A percentile compares a stretch with the other conserved stretches of the same genome.
Evolutionary conservation across 2,329 filamentous ascomycete genomes (phyloP).

Genomic region (Alternaria burnsii): DNA sequence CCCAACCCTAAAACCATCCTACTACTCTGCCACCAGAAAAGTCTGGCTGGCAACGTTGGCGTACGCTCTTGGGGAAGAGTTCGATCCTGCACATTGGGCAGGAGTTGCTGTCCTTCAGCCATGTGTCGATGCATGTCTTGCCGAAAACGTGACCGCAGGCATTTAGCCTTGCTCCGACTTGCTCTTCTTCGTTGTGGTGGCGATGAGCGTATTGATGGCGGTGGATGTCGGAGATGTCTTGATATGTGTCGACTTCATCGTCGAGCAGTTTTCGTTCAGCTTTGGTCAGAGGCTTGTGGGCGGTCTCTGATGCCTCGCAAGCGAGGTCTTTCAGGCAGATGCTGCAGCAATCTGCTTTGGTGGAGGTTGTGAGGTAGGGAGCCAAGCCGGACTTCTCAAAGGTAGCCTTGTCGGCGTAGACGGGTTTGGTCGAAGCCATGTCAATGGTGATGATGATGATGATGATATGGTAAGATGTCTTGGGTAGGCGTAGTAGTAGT

Average conservation of each 20-base stretch:
- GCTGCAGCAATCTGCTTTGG: background rate
- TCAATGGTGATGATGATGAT: background rate
- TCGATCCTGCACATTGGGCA: background rate
- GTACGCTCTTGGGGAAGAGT: background rate
- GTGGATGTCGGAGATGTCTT: background rate
- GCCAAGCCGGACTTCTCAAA: background rate
- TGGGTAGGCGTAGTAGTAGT: background rate
- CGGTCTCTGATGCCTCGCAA: background rate
- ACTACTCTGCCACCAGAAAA: too few species aligned
- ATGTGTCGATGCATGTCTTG: background rate
- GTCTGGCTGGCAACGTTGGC: too few species aligned
- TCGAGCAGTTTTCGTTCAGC: background rate
- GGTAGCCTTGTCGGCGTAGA: background rate
- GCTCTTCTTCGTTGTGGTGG: background rate
- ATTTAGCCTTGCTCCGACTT: background rate
- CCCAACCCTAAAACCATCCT: background rate
- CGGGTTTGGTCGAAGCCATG: background rate
- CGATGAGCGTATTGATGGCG: background rate
- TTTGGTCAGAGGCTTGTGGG: background rate
- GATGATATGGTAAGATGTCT: background rate
- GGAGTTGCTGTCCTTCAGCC: background rate
- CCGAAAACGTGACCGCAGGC: constrained; percentile 1
- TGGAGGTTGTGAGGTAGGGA: background rate
- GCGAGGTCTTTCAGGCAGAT: constrained; percentile 9
- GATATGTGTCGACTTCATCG: background rate